Evolutionary conservation across 192 early-diverging fungal species (phyloP), one percentile per base, ranked within the genome.

Genomic region (Coemansia javaensis): DNA sequence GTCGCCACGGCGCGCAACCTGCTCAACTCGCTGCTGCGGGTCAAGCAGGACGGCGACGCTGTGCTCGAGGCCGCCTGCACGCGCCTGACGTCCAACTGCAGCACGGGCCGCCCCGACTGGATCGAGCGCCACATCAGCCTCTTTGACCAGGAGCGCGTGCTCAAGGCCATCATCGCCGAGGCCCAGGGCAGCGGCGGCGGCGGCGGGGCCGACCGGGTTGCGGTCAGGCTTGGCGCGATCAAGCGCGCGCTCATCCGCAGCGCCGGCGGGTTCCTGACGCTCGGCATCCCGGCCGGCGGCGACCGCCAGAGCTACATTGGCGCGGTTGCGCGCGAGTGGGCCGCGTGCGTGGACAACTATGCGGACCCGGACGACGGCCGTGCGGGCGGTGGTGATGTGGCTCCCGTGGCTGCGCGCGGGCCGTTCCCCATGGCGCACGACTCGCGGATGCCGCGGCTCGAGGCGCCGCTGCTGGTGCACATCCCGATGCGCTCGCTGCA

Each of bases 1-100:
- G 15, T 82, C n/a, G 78, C 83, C 0, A 60, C 76, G 3, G 79
- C 81, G 13, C 86, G 89, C 66, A 89, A 88, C 52, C 49, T 89
- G 41, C 56, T 82, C 20, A 77, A 75, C 14, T 78, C 83, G n/a
- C 76, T 89, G 24, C 45, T 52, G 35, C 82, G 86, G 32, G 42
- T 75, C 17, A 88, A 89, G 59, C 80, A 86, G 10, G 81, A 86
- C 51, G 87, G 84, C 15, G 51, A 53, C 5, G 43, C 58, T 7
- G 67, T 89, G 63, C 42, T 83, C 32, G 38, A 38, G 3, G 76
- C 83, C 15, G 56, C 81, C 4, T 44, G 62, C 3, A 14, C 50
- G 1, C 14, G 50, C 8, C 40, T 63, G 4, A 59, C 67, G 23
- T 33, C 73, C 1, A 43, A 44, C 16, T 64, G 66, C 22, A 59